These are phyloP conservation scores for Aspergillus pseudoviridinutans DNA, from an alignment of 2,329 filamentous ascomycete species.

Conservation along the genomic window DNA sequence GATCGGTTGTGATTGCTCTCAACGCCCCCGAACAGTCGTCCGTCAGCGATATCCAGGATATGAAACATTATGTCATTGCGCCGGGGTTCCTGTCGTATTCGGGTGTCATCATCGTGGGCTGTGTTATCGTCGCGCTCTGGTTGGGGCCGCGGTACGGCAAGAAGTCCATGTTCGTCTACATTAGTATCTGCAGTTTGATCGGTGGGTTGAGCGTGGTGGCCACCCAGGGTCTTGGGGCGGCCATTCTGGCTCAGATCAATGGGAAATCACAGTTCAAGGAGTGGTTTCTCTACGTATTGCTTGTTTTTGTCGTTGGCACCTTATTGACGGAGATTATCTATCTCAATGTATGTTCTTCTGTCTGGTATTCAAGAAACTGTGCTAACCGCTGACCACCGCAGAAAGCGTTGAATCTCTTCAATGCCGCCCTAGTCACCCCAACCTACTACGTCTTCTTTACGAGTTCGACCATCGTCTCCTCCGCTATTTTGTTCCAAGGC, in stretches of 20 bases:
- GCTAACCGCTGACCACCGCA: constrained; percentile 38
- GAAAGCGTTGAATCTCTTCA: constrained; percentile 98
- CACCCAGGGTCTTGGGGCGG: constrained; percentile 87
- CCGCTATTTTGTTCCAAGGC: constrained; percentile 84
- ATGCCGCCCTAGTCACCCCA: constrained; percentile 92
- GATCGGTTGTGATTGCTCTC: constrained; percentile 88
- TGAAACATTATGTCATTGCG: constrained; percentile 80
- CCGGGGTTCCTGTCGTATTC: constrained; percentile 84
- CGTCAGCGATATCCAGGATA: constrained; percentile 82
- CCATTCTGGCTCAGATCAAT: constrained; percentile 79
- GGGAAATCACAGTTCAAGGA: constrained; percentile 90
- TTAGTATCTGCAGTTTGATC: constrained; percentile 92
- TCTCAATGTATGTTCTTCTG: constrained; percentile 72
- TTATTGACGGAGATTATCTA: constrained; percentile 91
- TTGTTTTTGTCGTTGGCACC: constrained; percentile 87
- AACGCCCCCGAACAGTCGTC: constrained; percentile 86
- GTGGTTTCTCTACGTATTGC: constrained; percentile 90
- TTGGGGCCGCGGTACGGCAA: constrained; percentile 85
- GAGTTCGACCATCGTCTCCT: constrained; percentile 89
- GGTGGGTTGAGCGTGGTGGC: constrained; percentile 92
- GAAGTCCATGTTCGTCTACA: constrained; percentile 95
- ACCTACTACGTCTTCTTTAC: constrained; percentile 99
- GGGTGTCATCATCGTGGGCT: constrained; percentile 74
- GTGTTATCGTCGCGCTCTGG: constrained; percentile 69
- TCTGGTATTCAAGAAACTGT: not conserved